Percentiles rank a stretch among this genome's conserved stretches.
Conservation (phyloP, 495 filamentous ascomycete species). For the Penicillium robsamsonii region DNA sequence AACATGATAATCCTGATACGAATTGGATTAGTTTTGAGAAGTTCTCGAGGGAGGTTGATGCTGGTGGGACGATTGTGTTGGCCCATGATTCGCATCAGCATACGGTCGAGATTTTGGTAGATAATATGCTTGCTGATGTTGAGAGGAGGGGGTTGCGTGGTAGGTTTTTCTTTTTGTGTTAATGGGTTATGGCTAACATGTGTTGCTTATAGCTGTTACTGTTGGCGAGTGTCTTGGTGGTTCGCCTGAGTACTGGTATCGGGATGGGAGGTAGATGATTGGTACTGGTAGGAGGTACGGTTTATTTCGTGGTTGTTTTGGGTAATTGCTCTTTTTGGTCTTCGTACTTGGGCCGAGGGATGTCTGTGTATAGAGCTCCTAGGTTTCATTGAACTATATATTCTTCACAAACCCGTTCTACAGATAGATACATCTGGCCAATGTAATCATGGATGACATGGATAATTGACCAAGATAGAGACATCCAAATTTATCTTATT, state of each 20-base stretch:
- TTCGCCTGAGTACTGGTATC: slow-evolving; percentile 64
- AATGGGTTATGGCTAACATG: slow-evolving; percentile 8
- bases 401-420: neutral
- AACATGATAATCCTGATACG: slow-evolving; percentile 29
- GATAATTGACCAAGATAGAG: too few relatives aligned
- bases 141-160: slow-evolving; percentile 31
- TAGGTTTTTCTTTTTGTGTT: slow-evolving; percentile 19
- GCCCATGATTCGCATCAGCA: slow-evolving; percentile 46
- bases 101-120: slow-evolving; percentile 37
- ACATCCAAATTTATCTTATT: too few relatives aligned
- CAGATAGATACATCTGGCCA: neutral
- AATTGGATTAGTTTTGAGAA: slow-evolving; percentile 31
- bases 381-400: too few relatives aligned
- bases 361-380: neutral
- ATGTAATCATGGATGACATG: neutral
- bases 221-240: slow-evolving; percentile 75
- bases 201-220: slow-evolving; percentile 55
- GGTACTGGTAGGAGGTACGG: neutral
- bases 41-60: slow-evolving; percentile 28
- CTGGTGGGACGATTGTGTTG: slow-evolving; percentile 39
- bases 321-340: neutral
- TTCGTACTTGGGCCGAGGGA: neutral
- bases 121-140: slow-evolving; percentile 37
- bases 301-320: neutral
- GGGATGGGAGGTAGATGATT: slow-evolving; percentile 11